A percentile compares a stretch with the other conserved stretches of the same genome.
Conservation (phyloP, 495 filamentous ascomycete genomes). For the Penicillium antarcticum region DNA sequence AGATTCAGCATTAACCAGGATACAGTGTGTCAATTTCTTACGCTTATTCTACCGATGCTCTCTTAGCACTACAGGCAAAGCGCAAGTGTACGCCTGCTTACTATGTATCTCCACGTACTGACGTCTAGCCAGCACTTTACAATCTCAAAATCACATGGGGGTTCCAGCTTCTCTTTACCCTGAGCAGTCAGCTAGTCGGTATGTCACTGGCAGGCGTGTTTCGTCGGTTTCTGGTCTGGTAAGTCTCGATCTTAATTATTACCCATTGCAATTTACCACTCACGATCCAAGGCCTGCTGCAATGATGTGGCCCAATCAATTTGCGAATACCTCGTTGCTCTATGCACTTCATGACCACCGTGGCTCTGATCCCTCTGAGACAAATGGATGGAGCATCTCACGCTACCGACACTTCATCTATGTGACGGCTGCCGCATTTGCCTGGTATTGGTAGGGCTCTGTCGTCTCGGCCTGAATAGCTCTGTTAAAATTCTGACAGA, state of each 20-base stretch:
- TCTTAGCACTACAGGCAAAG: slow-evolving; percentile 17
- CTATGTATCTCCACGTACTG: background rate
- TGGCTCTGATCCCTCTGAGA: slow-evolving; percentile 35
- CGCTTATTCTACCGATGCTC: slow-evolving; percentile 23
- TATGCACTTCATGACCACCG: slow-evolving; percentile 47
- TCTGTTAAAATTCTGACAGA: background rate
- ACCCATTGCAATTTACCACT: background rate
- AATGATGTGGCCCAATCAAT: slow-evolving; percentile 33
- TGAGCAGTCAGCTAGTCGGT: slow-evolving; percentile 62
- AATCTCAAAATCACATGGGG: slow-evolving; percentile 57
- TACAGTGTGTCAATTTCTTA: slow-evolving; percentile 19
- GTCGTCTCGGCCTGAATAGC: background rate
- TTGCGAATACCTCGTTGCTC: slow-evolving; percentile 22
- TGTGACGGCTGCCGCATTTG: slow-evolving; percentile 40
- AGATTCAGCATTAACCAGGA: background rate
- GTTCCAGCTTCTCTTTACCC: slow-evolving; percentile 57
- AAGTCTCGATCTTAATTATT: background rate
- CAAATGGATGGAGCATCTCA: slow-evolving; percentile 53
- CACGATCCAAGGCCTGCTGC: slow-evolving; percentile 24
- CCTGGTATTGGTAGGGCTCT: slow-evolving; percentile 45
- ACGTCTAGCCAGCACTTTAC: slow-evolving; percentile 47
- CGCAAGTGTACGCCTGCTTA: slow-evolving; percentile 42
- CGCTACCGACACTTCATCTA: slow-evolving; percentile 55
- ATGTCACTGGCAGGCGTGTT: slow-evolving; percentile 64
- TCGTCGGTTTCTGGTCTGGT: slow-evolving; percentile 57